Evolutionary conservation across 2,329 filamentous ascomycete species (phyloP), one percentile per base, ranked within the genome.

Genomic region (Grosmannia huntii): DNA sequence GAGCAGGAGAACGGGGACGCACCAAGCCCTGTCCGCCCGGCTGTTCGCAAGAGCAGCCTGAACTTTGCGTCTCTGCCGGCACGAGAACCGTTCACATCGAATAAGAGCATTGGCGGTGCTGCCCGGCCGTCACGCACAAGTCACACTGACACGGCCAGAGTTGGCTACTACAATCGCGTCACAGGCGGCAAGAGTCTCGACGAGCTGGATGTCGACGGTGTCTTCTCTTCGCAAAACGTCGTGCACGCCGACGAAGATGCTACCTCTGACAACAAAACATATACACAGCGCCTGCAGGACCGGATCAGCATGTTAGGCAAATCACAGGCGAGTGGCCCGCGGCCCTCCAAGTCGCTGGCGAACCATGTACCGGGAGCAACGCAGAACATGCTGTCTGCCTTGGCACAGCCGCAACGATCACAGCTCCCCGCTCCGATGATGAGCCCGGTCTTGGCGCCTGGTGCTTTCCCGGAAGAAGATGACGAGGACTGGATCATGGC

Each of bases 31-130:
- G 83, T 87, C 54, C 80, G 89, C 64, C 86, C 87, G 2, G 76
- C 89, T 33, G 81, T 95, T 64, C 85, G 92, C 60, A 97, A 97
- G 76, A 96, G 91, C 72, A 97, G 92, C 69, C 79, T 99, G 60
- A 95, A 88, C 60, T 97, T 99, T 72, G 90, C 94, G 44, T 90
- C 94, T 21, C 77, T 99, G 14, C 94, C 94, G 33, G 91, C 92
- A 3, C 82, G 94, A 61, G 92, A 97, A 67, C 92, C 92, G 41
- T 76, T 97, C 56, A 83, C 84, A 36, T 82, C 82, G 19, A 95
- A 95, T 69, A 92, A 91, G 73, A 95, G 87, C 68, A 82, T 90
- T 66, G 90, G 85, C 21, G 51, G 56, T 31, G 58, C 52, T 3
- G 78, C 80, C 23, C 79, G 89, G 55, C 73, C 82, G 56, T 91